These are phyloP conservation scores for Chaetomidium leptoderma DNA, from an alignment of 495 filamentous ascomycete genomes.

Conservation along the genomic window DNA sequence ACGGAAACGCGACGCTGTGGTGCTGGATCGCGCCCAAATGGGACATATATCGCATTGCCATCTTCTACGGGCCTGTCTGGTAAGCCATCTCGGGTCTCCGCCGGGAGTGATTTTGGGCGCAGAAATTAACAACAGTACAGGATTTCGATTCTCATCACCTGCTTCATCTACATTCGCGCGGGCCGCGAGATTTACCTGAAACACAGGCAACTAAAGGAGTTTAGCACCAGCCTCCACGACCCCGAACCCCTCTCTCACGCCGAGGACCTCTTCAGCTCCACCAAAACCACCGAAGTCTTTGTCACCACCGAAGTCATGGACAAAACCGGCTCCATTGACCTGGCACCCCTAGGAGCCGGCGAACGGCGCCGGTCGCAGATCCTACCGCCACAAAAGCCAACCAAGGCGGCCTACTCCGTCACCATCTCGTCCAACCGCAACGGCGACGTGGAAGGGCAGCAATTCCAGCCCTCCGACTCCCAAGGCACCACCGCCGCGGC, in stretches of 20 bases:
- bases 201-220: slow-evolving; percentile 44
- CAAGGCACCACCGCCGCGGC: neutral
- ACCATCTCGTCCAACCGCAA: slow-evolving; percentile 41
- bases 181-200: slow-evolving; percentile 65
- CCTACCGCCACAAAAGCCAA: slow-evolving; percentile 16
- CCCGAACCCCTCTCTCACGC: slow-evolving; percentile 11
- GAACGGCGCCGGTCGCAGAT: neutral
- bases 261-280: slow-evolving; percentile 42
- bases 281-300: slow-evolving; percentile 58
- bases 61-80: slow-evolving; percentile 85
- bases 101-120: too few relatives aligned
- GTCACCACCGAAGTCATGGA: slow-evolving; percentile 43
- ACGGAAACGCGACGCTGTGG: slow-evolving; percentile 79
- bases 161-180: slow-evolving; percentile 68
- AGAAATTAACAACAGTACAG: slow-evolving; percentile 21
- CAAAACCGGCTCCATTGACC: slow-evolving; percentile 11
- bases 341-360: slow-evolving; percentile 5
- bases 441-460: slow-evolving; percentile 16
- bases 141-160: slow-evolving; percentile 63
- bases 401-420: slow-evolving; percentile 44
- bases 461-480: neutral
- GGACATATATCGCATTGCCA: slow-evolving; percentile 68
- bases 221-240: slow-evolving; percentile 25
- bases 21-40: slow-evolving; percentile 69
- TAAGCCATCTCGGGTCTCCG: slow-evolving; percentile 30